phyloP scores from a whole-genome alignment of 202 grass and related monocot genomes.

The Panicum virgatum region DNA sequence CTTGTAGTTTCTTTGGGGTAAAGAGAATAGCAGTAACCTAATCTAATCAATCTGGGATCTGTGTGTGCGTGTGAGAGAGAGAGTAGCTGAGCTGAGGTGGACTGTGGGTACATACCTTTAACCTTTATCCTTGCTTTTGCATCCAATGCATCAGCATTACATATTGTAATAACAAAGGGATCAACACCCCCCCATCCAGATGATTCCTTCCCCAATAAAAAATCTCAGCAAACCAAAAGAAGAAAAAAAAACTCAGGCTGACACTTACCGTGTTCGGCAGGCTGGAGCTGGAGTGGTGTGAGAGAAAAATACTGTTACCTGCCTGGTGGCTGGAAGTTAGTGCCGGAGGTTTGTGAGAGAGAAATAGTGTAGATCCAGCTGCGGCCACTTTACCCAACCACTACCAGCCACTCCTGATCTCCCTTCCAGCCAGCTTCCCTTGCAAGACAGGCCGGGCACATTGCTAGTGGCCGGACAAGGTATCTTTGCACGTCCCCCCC shows the following conservation, averaged over 20 bases:
- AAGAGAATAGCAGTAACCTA: neutral
- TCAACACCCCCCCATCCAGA: neutral
- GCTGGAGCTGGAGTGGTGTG: too few species aligned
- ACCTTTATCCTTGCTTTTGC: constrained; percentile 17
- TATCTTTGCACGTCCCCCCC: constrained; percentile 42
- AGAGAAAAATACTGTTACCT: too few species aligned
- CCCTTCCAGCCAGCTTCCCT: constrained; percentile 41
- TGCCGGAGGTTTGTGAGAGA: too few species aligned
- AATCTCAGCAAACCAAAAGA: neutral
- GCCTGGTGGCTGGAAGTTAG: too few species aligned
- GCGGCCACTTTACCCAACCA: constrained; percentile 37
- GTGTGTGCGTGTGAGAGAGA: neutral
- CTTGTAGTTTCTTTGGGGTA: neutral
- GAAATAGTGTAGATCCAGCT: constrained; percentile 33
- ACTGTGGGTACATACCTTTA: neutral
- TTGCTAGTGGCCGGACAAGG: constrained; percentile 27
- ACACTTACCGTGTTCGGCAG: too few species aligned
- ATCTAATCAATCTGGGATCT: constrained; percentile 20
- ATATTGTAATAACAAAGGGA: neutral
- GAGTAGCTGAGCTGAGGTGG: neutral
- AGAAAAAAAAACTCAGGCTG: neutral
- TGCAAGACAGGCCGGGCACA: neutral
- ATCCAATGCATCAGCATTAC: constrained; percentile 13
- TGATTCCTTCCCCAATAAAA: constrained; percentile 16
- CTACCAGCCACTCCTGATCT: constrained; percentile 4